Evolutionary conservation across 108 stramenopile species (phyloP).

Genomic region (Skeletonema menzelii): DNA sequence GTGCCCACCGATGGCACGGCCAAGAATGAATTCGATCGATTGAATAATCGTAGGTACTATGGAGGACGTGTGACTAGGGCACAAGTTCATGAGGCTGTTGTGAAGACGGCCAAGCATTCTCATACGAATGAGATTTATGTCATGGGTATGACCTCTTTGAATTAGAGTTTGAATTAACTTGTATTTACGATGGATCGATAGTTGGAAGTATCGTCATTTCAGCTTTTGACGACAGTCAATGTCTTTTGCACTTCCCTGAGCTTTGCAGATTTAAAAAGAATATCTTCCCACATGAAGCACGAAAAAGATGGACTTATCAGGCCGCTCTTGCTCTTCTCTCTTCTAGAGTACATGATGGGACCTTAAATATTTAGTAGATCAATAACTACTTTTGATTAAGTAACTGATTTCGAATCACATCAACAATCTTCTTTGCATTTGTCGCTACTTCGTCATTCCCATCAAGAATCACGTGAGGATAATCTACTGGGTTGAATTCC

Average conservation of each 20-base stretch:
- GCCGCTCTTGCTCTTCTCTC: no score
- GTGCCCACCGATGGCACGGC: neutral
- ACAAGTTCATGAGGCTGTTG: conserved; percentile 15
- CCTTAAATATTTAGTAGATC: neutral
- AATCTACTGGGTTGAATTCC: conserved; percentile 66
- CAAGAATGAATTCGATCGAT: conserved; percentile 18
- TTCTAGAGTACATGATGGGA: neutral
- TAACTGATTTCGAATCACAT: conserved; percentile 15
- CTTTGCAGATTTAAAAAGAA: neutral
- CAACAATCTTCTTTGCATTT: conserved; percentile 45
- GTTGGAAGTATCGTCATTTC: neutral
- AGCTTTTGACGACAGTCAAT: neutral
- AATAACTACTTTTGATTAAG: neutral
- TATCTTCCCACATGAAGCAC: neutral
- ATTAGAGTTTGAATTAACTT: conserved; percentile 1
- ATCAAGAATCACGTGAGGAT: conserved; percentile 49
- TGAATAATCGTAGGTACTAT: conserved; percentile 15
- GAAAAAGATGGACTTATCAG: no score
- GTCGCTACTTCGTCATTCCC: conserved; percentile 40
- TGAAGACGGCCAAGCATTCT: conserved; percentile 11
- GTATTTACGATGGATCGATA: neutral
- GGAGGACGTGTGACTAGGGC: conserved; percentile 14
- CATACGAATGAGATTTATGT: conserved; percentile 16
- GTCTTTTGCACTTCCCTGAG: neutral
- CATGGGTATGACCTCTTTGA: conserved; percentile 23